Percentiles rank a stretch among this genome's conserved stretches.
phyloP scores from a whole-genome alignment of 352 stramenopile species.

The Phytophthora sp. region DNA sequence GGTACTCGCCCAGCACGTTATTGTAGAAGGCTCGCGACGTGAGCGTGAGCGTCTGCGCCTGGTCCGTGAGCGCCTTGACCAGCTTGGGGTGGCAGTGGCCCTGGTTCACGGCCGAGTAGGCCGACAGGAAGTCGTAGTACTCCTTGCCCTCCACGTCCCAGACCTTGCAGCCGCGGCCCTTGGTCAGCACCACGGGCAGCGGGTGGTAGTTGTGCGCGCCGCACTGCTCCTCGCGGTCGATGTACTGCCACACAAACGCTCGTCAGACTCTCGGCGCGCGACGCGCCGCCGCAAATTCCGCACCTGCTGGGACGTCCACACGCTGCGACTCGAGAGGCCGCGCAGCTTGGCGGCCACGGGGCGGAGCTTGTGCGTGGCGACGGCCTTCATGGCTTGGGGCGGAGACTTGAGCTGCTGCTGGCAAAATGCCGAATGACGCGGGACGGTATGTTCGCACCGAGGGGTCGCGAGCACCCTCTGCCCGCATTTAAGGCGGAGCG shows the following conservation, averaged over 20 bases:
- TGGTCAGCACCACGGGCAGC: constrained; percentile 95
- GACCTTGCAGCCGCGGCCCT: constrained; percentile 94
- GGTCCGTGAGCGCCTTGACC: constrained; percentile 92
- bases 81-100: constrained; percentile 99
- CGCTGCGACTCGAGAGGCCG: constrained; percentile 27
- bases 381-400: constrained; percentile 17
- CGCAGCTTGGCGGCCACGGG: constrained; percentile 21
- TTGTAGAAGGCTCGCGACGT: constrained; percentile 99
- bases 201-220: constrained; percentile 99
- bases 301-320: constrained; percentile 55
- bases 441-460: neutral
- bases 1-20: constrained; percentile 96
- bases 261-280: neutral
- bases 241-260: constrained; percentile 51
- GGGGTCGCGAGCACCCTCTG: too few relatives aligned
- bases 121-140: constrained; percentile 99
- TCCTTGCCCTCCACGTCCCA: constrained; percentile 97
- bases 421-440: constrained; percentile 27
- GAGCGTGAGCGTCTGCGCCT: constrained; percentile 95
- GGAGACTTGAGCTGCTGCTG: constrained; percentile 9
- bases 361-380: constrained; percentile 19
- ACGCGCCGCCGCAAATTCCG: neutral
- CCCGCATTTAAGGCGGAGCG: neutral
- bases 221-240: constrained; percentile 91
- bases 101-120: constrained; percentile 93